Evolutionary conservation across 805 yeast species (phyloP).

Genomic region (Sugiyamaella floridensis): DNA sequence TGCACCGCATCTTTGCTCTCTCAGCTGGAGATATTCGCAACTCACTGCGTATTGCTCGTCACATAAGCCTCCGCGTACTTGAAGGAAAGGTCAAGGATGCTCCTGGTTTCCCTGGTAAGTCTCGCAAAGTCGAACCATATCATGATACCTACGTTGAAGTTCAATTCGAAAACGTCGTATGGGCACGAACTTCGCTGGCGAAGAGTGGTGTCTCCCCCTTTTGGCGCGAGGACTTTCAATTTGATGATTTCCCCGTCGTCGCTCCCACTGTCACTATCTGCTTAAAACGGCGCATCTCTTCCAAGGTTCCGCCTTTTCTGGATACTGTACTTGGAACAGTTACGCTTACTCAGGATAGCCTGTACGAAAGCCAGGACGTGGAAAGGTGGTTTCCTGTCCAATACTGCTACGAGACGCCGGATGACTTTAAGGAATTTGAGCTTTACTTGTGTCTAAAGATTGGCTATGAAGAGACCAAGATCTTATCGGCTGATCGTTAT

Average conservation of each 20-base stretch:
- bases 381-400: slow-evolving; percentile 26
- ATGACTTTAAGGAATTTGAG: slow-evolving; percentile 13
- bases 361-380: slow-evolving; percentile 14
- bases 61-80: slow-evolving; percentile 15
- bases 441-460: slow-evolving; percentile 25
- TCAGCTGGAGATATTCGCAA: slow-evolving; percentile 13
- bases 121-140: slow-evolving; percentile 11
- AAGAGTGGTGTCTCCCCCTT: slow-evolving; percentile 49
- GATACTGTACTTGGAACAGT: slow-evolving; percentile 49
- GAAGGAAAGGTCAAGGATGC: slow-evolving; percentile 14
- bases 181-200: slow-evolving; percentile 72
- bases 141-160: slow-evolving; percentile 57
- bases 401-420: slow-evolving; percentile 7
- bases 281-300: slow-evolving; percentile 11
- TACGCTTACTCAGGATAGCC: slow-evolving; percentile 25
- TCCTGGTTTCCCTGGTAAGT: slow-evolving; percentile 1
- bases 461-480: slow-evolving; percentile 20
- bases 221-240: slow-evolving; percentile 72
- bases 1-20: slow-evolving; percentile 23
- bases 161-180: slow-evolving; percentile 60
- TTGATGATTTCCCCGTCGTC: slow-evolving; percentile 47
- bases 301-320: slow-evolving; percentile 22
- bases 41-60: slow-evolving; percentile 16
- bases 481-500: slow-evolving; percentile 53
- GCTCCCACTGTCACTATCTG: slow-evolving; percentile 33